phyloP scores from a whole-genome alignment of 345 rosid species.

The Triadica sebifera region DNA sequence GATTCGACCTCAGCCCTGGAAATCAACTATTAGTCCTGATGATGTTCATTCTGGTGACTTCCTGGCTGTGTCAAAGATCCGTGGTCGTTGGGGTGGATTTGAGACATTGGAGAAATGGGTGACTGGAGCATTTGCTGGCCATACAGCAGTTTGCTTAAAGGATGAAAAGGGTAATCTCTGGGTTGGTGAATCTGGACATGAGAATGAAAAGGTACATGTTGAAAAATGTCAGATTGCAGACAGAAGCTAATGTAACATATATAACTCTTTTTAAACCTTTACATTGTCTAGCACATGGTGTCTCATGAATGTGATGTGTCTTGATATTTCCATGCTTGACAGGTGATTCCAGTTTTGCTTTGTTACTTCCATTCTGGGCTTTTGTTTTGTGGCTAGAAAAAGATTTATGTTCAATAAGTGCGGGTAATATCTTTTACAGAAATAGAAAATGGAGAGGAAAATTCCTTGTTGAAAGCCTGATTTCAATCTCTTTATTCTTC shows the following conservation, averaged over 20 bases:
- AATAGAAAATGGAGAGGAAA: background rate
- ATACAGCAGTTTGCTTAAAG: conserved; percentile 95
- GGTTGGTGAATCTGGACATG: conserved; percentile 99
- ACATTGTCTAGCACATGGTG: background rate
- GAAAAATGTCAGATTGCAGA: background rate
- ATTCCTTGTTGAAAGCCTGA: conserved; percentile 1
- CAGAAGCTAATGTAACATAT: background rate
- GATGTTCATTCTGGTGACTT: conserved; percentile 93
- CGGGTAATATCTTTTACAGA: background rate
- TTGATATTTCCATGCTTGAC: background rate
- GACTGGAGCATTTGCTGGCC: conserved; percentile 99
- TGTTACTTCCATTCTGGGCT: background rate
- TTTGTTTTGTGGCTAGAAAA: conserved; percentile 1
- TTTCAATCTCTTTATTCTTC: background rate
- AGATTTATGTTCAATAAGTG: background rate
- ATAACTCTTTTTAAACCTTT: background rate
- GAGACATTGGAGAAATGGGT: conserved; percentile 99
- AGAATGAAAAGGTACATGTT: conserved; percentile 78
- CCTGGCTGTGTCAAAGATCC: conserved; percentile 87
- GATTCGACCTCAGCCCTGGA: conserved; percentile 81
- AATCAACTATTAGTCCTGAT: conserved; percentile 53
- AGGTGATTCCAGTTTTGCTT: background rate
- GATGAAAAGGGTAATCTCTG: conserved; percentile 88
- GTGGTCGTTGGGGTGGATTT: conserved; percentile 99
- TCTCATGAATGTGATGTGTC: background rate